Evolutionary conservation across 768 basidiomycete genomes (phyloP), one percentile per base, ranked within the genome.

Genomic region (Coprinellus micaceus): DNA sequence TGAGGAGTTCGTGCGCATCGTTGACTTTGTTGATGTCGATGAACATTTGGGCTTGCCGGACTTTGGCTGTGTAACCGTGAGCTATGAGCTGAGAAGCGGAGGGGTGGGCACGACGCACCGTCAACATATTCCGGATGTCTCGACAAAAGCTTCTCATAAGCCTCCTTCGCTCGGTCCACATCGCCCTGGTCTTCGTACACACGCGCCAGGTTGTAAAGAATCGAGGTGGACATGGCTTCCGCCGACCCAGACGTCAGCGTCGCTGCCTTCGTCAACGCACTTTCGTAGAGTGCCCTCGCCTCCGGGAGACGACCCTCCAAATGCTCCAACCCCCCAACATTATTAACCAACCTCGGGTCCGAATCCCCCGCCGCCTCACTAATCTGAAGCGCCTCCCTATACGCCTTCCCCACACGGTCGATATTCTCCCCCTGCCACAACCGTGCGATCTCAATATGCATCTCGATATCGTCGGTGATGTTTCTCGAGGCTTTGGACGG

Each of bases 101-200:
- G 21, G 6, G 39, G 26, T 51, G 45, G n/a, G 29, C 36, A 49
- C 52, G 30, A 75, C 88, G 46, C 61, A 96, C 95, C 96, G 67
- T 98, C 96, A 22, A 94, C 82, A 67, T 96, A 98, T 72, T 98
- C 97, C 1, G 95, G 93, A 76, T 98, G 96, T 52, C 89, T 80
- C n/a, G 83, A 74, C 33, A 98, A 71, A 9, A 98, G 77, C 69
- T 94, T 93, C 47, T 87, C 83, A 63, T 95, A 98, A 1, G 91
- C 93, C 61, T 89, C 91, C 60, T 80, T 86, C 2, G 96, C 95
- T 58, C 86, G 77, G 1, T 71, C 77, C 4, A 80, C 77, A 33
- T 91, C 86, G 1, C 88, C 88, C 52, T 82, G 77, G 46, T 94
- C 92, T 69, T 99, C 97, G 63, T 94, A 95, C 15, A 89, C 87